Percentiles rank a stretch among this genome's conserved stretches.
Conservation (phyloP, 352 stramenopile genomes). For the Pythium brassicae region DNA sequence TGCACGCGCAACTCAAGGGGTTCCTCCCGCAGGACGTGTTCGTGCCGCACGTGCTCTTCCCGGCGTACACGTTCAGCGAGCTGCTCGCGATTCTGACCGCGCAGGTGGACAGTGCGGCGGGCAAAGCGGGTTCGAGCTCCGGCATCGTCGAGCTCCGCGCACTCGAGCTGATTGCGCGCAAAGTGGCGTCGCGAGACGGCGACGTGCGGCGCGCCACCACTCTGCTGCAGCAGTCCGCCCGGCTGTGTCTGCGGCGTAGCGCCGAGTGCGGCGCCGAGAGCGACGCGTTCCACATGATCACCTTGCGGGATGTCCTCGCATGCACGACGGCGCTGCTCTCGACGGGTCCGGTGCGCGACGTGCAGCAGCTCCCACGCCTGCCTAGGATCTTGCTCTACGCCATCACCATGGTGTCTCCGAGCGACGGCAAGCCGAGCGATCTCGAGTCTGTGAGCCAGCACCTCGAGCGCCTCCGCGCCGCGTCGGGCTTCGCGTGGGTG, state of each 20-base stretch:
- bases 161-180: slow-evolving; percentile 62
- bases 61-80: slow-evolving; percentile 50
- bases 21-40: slow-evolving; percentile 25
- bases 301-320: slow-evolving; percentile 34
- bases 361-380: slow-evolving; percentile 55
- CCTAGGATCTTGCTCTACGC: slow-evolving; percentile 64
- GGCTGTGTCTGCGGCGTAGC: slow-evolving; percentile 26
- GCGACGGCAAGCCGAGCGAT: slow-evolving; percentile 27
- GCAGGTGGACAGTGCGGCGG: slow-evolving; percentile 25
- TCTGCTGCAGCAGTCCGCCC: slow-evolving; percentile 56
- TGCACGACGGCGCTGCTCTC: slow-evolving; percentile 31
- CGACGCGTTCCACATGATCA: slow-evolving; percentile 15
- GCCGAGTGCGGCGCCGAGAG: background rate
- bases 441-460: slow-evolving; percentile 45
- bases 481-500: slow-evolving; percentile 46
- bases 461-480: slow-evolving; percentile 31
- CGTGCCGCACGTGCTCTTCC: slow-evolving; percentile 48
- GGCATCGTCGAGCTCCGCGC: slow-evolving; percentile 36
- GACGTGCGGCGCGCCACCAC: slow-evolving; percentile 58
- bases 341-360: slow-evolving; percentile 39
- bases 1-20: slow-evolving; percentile 48
- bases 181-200: slow-evolving; percentile 60
- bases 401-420: slow-evolving; percentile 50
- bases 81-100: slow-evolving; percentile 41
- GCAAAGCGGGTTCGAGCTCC: background rate